A percentile compares a stretch with the other conserved stretches of the same genome.
These are phyloP conservation scores for Microbotryum intermedium DNA, from an alignment of 1,284 basidiomycete species.

Conservation along the genomic window DNA sequence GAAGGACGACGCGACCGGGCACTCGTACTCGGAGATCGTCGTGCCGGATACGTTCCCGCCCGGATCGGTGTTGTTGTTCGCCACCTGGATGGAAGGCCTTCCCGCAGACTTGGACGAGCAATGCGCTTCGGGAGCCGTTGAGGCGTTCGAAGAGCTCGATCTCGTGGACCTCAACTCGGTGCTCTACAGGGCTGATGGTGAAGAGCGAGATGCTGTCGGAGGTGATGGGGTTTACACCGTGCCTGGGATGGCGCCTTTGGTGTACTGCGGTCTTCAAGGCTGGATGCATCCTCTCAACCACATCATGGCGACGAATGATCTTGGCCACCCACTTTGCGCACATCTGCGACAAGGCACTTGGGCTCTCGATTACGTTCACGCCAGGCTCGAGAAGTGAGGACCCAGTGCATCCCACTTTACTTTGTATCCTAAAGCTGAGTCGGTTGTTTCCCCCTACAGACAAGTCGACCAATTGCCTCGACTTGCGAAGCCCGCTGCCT, in stretches of 20 bases:
- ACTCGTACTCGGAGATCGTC: conserved; percentile 53
- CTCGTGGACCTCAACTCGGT: conserved; percentile 79
- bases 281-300: conserved; percentile 82
- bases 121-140: conserved; percentile 58
- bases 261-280: conserved; percentile 86
- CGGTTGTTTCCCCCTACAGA: conserved; percentile 43
- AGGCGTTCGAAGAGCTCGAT: conserved; percentile 64
- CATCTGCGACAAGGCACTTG: conserved; percentile 78
- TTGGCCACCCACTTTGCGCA: conserved; percentile 79
- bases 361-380: conserved; percentile 75
- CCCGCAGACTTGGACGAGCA: conserved; percentile 59
- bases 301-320: conserved; percentile 78
- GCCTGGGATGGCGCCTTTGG: conserved; percentile 60
- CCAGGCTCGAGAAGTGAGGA: conserved; percentile 61
- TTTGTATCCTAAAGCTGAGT: not conserved
- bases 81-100: conserved; percentile 63
- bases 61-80: conserved; percentile 81
- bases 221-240: conserved; percentile 65
- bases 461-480: conserved; percentile 60
- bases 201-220: conserved; percentile 66
- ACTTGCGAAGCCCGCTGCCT: conserved; percentile 59
- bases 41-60: conserved; percentile 83
- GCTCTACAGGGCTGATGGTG: conserved; percentile 73
- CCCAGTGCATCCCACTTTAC: not conserved
- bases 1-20: conserved; percentile 54